Evolutionary conservation across 192 early-diverging fungal genomes (phyloP), one percentile per base, ranked within the genome.

Genomic region (Linderina pennispora): DNA sequence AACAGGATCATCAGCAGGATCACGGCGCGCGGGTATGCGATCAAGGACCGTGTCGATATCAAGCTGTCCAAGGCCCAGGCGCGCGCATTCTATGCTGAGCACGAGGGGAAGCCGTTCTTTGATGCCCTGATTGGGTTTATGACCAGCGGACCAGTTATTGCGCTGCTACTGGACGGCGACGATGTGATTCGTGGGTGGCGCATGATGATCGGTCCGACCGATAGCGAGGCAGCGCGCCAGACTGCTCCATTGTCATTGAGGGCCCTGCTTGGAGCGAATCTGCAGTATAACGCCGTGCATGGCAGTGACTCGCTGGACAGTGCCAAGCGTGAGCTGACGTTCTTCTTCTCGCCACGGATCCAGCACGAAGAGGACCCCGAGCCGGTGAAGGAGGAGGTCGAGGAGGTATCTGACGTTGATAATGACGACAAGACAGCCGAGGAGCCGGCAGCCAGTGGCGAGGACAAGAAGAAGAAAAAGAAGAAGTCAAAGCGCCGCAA

Each of bases 241-340:
- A 21, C 56, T 18, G 50, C 36, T 4, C 78, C 78, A 6, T 43
- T 59, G 40, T 70, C 65, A 17, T 50, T 81, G 24, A 59, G 79
- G 11, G 77, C 78, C 36, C 28, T 50, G 50, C 51, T 69, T 51
- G 79, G 79, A 22, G 44, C 64, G 5, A 45, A 42, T 28, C 50
- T 57, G 21, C 53, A 50, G 14, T 58, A 58, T 25, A 81, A 81
- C 55, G 78, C 76, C 11, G 74, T 77, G 0, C 78, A 81, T 48
- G 79, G 75, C 26, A 77, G 75, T 36, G 78, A 77, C 26, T 79
- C 79, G 16, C 36, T 52, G 6, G 55, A 54, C 19, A 42, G 58
- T 20, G 74, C 67, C 1, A 35, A 45, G 43, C 66, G 74, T 7
- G 74, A 65, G 46, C 40, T 76, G 19, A 46, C 38, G 1, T 66